Evolutionary conservation across 495 filamentous ascomycete species (phyloP).

Genomic region (Hypoxylon cercidicola): DNA sequence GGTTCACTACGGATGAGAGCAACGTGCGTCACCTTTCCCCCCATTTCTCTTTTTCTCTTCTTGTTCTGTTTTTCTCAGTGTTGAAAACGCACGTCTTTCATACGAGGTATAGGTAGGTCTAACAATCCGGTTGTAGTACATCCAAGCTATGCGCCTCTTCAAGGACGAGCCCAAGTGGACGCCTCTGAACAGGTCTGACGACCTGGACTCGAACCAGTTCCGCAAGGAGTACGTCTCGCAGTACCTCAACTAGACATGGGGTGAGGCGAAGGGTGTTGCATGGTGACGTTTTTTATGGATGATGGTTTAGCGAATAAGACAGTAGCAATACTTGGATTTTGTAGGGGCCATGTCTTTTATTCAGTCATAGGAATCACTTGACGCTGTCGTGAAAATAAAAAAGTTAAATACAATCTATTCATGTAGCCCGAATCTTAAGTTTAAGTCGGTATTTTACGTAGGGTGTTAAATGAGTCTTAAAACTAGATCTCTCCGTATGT

Average conservation of each 20-base stretch:
- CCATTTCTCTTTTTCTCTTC: not conserved
- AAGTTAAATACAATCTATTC: not conserved
- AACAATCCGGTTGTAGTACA: constrained; percentile 68
- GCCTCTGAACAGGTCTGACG: constrained; percentile 81
- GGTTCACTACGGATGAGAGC: constrained; percentile 91
- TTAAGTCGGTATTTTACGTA: too few species aligned
- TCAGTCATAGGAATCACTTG: constrained; percentile 13
- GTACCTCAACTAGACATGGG: constrained; percentile 44
- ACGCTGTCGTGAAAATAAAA: constrained; percentile 19
- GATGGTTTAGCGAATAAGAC: constrained; percentile 17
- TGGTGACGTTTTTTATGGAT: constrained; percentile 9
- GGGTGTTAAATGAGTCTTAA: too few species aligned
- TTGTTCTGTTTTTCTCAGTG: not conserved
- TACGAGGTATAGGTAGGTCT: constrained; percentile 2
- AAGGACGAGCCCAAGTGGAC: constrained; percentile 99
- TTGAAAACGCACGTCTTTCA: too few species aligned
- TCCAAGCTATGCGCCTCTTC: constrained; percentile 96
- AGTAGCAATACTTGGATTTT: constrained; percentile 30
- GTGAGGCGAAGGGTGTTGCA: not conserved
- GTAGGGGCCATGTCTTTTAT: constrained; percentile 16
- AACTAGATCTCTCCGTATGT: too few species aligned
- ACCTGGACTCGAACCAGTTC: constrained; percentile 80
- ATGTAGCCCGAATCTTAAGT: not conserved
- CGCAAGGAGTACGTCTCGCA: constrained; percentile 76
- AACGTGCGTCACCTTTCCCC: constrained; percentile 70